phyloP scores from a whole-genome alignment of 2,329 filamentous ascomycete species.

The Scolecobasidium constrictum region DNA sequence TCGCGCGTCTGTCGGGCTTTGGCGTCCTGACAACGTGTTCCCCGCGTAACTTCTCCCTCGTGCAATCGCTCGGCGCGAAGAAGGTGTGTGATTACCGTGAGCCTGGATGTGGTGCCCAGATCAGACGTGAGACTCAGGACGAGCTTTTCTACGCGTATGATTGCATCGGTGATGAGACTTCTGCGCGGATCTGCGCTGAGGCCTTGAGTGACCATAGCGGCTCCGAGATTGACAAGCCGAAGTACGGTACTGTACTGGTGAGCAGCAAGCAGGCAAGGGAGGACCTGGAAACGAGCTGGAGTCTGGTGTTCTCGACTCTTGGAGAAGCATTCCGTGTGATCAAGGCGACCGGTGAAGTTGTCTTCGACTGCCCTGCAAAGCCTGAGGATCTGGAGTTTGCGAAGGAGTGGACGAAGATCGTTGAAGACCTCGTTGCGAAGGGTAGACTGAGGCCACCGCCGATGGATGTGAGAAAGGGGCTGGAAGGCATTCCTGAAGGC shows the following conservation, averaged over 20 bases:
- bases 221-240: conserved; percentile 20
- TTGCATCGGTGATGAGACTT: conserved; percentile 32
- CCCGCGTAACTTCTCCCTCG: conserved; percentile 36
- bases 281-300: too few relatives aligned
- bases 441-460: conserved; percentile 33
- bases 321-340: conserved; percentile 28
- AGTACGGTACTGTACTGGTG: conserved; percentile 31
- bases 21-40: conserved; percentile 37
- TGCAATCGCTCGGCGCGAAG: conserved; percentile 36
- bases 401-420: conserved; percentile 28
- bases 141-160: conserved; percentile 36
- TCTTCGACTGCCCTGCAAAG: too few relatives aligned
- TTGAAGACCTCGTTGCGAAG: conserved; percentile 27
- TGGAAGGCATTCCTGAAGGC: conserved; percentile 34
- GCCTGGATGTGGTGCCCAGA: conserved; percentile 32
- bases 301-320: conserved; percentile 31
- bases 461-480: conserved; percentile 28
- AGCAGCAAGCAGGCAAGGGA: conserved; percentile 27
- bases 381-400: conserved; percentile 31
- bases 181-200: conserved; percentile 27
- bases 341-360: conserved; percentile 19
- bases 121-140: conserved; percentile 34
- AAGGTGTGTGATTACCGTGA: conserved; percentile 40
- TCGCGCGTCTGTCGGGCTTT: conserved; percentile 22
- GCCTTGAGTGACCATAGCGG: too few relatives aligned